Evolutionary conservation across 2,329 filamentous ascomycete genomes (phyloP).

Genomic region (Teratosphaeria zuluensis): DNA sequence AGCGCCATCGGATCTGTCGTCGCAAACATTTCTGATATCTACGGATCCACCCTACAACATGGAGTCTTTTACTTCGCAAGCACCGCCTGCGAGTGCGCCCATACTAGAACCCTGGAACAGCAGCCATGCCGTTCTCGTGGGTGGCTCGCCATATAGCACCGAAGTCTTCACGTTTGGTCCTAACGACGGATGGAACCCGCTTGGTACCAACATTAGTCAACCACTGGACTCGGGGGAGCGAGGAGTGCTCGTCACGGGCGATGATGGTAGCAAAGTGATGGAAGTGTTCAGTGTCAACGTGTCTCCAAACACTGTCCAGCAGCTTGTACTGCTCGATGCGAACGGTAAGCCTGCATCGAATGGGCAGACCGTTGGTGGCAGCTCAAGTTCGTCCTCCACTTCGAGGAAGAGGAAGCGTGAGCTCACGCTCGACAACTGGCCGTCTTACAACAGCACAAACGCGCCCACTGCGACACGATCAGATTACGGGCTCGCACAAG

Average conservation of each 20-base stretch:
- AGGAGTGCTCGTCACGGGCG: constrained; percentile 56
- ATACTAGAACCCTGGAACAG: constrained; percentile 66
- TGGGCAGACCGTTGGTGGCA: constrained; percentile 37
- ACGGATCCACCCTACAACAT: constrained; percentile 57
- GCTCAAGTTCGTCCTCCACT: constrained; percentile 10
- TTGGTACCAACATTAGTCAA: constrained; percentile 53
- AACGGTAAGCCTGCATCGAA: constrained; percentile 43
- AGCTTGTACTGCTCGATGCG: constrained; percentile 56
- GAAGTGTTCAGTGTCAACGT: constrained; percentile 66
- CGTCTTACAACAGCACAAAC: constrained; percentile 64
- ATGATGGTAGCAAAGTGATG: constrained; percentile 68
- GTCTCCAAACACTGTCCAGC: constrained; percentile 65
- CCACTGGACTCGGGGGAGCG: constrained; percentile 20
- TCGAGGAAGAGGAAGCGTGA: constrained; percentile 37
- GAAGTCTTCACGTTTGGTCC: constrained; percentile 64
- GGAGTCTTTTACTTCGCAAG: constrained; percentile 47
- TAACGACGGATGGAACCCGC: constrained; percentile 54
- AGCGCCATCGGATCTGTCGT: constrained; percentile 45
- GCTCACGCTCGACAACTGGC: constrained; percentile 57
- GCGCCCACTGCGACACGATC: constrained; percentile 57
- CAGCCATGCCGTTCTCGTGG: constrained; percentile 62
- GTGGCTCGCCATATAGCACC: constrained; percentile 57
- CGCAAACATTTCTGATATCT: constrained; percentile 65
- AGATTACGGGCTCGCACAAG: constrained; percentile 64
- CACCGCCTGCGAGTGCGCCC: constrained; percentile 57